Percentiles rank a stretch among this genome's conserved stretches.
Conservation (phyloP, 129 eudicot genomes). For the Flaveria linearis region DNA sequence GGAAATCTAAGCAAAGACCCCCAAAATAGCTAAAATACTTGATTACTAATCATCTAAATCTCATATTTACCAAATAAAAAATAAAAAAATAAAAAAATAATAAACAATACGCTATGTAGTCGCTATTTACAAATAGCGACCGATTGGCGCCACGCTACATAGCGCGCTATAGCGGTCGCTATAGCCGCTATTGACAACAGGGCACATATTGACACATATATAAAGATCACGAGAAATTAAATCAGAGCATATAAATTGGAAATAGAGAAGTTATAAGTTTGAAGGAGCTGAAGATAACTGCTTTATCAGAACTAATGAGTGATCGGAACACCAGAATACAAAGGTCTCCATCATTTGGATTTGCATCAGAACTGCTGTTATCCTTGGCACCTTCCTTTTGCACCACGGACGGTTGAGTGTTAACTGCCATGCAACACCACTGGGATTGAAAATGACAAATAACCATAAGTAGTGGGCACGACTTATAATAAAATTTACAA, state of each 20-base stretch:
- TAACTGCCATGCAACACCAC: constrained; percentile 97
- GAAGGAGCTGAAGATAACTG: constrained; percentile 50
- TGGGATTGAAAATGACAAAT: constrained; percentile 34
- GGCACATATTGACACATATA: background rate
- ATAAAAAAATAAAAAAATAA: too few species aligned
- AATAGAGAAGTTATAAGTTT: background rate
- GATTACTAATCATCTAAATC: too few species aligned
- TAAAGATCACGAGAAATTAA: background rate
- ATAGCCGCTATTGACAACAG: too few species aligned
- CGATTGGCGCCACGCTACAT: too few species aligned
- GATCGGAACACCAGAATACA: constrained; percentile 88
- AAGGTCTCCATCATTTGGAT: constrained; percentile 54
- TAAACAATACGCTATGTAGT: too few species aligned
- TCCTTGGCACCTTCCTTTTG: constrained; percentile 40
- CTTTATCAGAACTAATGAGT: constrained; percentile 76
- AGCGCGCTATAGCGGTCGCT: too few species aligned
- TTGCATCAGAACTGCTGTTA: constrained; percentile 30
- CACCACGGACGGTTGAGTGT: constrained; percentile 61
- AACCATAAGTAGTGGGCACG: constrained; percentile 9
- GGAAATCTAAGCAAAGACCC: too few species aligned
- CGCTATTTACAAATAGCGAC: too few species aligned
- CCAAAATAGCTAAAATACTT: too few species aligned
- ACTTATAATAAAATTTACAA: constrained; percentile 13
- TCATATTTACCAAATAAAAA: too few species aligned
- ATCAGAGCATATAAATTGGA: background rate